Evolutionary conservation across 331 rosid species (phyloP).

Genomic region (Quercus lobata): DNA sequence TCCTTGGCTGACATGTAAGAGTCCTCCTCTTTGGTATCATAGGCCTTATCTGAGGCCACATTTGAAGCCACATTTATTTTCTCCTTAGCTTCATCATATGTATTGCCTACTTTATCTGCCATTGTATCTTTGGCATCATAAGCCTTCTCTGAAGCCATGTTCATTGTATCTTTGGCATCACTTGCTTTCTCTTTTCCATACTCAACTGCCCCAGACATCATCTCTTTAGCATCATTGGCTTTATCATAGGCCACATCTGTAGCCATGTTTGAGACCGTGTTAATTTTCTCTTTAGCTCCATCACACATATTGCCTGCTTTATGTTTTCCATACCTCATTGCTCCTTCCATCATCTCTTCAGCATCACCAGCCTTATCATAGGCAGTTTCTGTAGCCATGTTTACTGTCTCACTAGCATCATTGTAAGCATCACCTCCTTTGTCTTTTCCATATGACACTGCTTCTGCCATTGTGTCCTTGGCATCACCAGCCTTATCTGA

Average conservation of each 20-base stretch:
- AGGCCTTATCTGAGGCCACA: slow-evolving; percentile 19
- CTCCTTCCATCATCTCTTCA: slow-evolving; percentile 26
- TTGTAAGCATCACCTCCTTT: slow-evolving; percentile 12
- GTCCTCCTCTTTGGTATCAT: slow-evolving; percentile 19
- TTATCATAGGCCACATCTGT: too few species aligned
- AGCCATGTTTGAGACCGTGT: too few species aligned
- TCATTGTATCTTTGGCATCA: slow-evolving; percentile 5
- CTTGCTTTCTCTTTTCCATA: slow-evolving; percentile 6
- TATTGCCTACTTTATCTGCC: slow-evolving; percentile 16
- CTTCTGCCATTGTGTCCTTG: slow-evolving; percentile 14
- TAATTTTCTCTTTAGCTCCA: too few species aligned
- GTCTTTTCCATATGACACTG: slow-evolving; percentile 12
- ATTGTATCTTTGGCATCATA: neutral
- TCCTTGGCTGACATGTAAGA: slow-evolving; percentile 25
- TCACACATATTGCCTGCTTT: too few species aligned
- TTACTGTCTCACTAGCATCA: slow-evolving; percentile 12
- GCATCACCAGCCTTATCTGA: slow-evolving; percentile 12
- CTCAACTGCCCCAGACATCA: neutral
- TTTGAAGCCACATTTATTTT: slow-evolving; percentile 7
- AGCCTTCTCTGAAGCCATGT: slow-evolving; percentile 26
- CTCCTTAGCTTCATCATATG: slow-evolving; percentile 17
- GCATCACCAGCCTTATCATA: slow-evolving; percentile 20
- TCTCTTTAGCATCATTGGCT: too few species aligned
- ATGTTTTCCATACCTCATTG: slow-evolving; percentile 7
- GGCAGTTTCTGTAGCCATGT: slow-evolving; percentile 25